Base-by-base conservation (phyloP, 225 moss, liverwort and hornwort genomes). In the Asterella californica region DNA sequence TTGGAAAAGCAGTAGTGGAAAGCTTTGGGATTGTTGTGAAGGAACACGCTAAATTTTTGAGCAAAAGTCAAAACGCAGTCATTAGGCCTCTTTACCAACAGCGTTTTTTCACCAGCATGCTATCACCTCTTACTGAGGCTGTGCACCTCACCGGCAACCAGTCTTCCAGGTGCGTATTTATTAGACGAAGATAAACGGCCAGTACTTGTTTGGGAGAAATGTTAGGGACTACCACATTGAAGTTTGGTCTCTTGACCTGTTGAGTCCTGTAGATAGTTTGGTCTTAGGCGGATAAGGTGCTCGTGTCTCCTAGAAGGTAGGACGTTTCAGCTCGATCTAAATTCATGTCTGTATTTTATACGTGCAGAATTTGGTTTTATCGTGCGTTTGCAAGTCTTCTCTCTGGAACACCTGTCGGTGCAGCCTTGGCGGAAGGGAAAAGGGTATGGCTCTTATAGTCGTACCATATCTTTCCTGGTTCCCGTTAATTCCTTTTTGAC, bases 71-170 rank as follows among this genome's bases (percentile, higher is more conserved):
- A 73, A 84, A 95, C 74, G 93, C 93, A 74, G 75, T 88, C 54
- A 65, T 93, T 60, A 88, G 86, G 82, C 93, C 93, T 68, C 87
- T 95, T 67, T 93, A 86, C 81, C 91, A 93, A 80, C 95, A 95
- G 77, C 88, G 90, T 11, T 95, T 95, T 73, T 95, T 95, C 45
- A 87, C 73, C 33, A 90, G 90, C 85, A 93, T 86, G 82, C 77
- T 95, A 47, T 72, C 84, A 68, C 90, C 90, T n/a, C 81, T 95
- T 30, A 53, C 87, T 79, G 90, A 90, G 63, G 90, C 88, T 71
- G 75, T 95, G 60, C 90, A 83, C 29, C 75, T 83, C 78, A 84
- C 84, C 72, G 84, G 82, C 62, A 83, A 81, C 67, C 79, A 37
- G 63, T 50, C 78, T 33, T 83, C 82, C 80, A 91, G 91, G 94